Evolutionary conservation across 257 asterid species (phyloP), one percentile per base, ranked within the genome.

Genomic region (Ocimum tenuiflorum): DNA sequence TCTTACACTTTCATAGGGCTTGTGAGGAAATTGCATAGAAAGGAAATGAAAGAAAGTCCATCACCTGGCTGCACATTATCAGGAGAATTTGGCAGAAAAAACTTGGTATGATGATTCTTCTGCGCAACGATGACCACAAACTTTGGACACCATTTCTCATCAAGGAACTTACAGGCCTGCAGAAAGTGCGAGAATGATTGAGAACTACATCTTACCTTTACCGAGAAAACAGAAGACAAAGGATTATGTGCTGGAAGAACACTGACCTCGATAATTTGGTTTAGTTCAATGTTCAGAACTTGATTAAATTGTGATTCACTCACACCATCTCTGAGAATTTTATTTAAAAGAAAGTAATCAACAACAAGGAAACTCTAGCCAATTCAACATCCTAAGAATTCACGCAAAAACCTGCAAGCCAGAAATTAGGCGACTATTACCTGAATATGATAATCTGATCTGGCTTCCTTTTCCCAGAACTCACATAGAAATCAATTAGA

Each of bases 21-120:
- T 24, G 22, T 1, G 24, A 36, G 51, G 35, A 69, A 69, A 41
- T 20, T 42, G 13, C 0, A 6, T 42, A 15, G 9, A 48, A 31
- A 3, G 46, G 12, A 39, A n/a, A 55, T 15, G 12, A 2, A 60
- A 71, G 48, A 41, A 35, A 51, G 35, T 22, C 45, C 14, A 49
- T 63, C 67, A 89, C 98, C 98, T 61, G 96, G 98, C 53, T 73
- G 95, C 35, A 92, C 97, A 62, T 92, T 92, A 10, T 92, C 97
- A 1, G 97, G 96, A 42, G 95, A 73, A 58, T 79, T 80, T 12
- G 94, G 69, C 84, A 80, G 96, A 69, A 89, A 92, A 47, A 92
- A 87, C 38, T 89, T 89, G 0, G 99, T 92, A 20, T 92, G 99
- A 73, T 92, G 99, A 52, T 92, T 92, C 33, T 92, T 92, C 78